phyloP scores from a whole-genome alignment of 2,329 filamentous ascomycete species.

The Ophiostoma sp. region DNA sequence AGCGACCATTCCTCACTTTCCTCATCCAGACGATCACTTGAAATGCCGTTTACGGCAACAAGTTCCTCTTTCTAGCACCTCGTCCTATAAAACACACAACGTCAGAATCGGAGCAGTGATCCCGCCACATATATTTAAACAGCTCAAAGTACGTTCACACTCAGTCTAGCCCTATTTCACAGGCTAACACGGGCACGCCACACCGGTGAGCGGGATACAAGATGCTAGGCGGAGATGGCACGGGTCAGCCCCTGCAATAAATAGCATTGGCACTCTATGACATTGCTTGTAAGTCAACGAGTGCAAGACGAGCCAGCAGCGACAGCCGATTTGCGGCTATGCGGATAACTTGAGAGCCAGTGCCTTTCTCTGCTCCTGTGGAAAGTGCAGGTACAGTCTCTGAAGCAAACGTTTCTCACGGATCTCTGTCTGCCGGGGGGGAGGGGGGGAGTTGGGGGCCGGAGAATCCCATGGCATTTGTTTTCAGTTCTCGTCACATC shows the following conservation, averaged over 20 bases:
- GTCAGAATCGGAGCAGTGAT: background rate
- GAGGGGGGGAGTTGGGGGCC: background rate
- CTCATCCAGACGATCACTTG: background rate
- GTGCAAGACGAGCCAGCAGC: background rate
- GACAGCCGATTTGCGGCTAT: background rate
- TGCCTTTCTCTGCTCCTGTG: background rate
- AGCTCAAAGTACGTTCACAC: background rate
- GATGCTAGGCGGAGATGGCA: background rate
- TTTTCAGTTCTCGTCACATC: background rate
- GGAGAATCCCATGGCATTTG: conserved; percentile 2
- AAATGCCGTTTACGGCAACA: background rate
- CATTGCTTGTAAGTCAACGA: conserved; percentile 1
- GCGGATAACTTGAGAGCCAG: background rate
- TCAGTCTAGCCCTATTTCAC: background rate
- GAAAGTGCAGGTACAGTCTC: background rate
- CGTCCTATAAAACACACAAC: background rate
- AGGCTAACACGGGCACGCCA: background rate
- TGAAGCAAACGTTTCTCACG: background rate
- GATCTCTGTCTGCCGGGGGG: background rate
- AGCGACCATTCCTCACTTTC: background rate
- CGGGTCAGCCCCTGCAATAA: background rate
- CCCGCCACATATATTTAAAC: background rate
- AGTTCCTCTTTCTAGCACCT: background rate
- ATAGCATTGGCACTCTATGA: background rate
- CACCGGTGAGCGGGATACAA: conserved; percentile 7